Evolutionary conservation across 306 rosid species (phyloP), one percentile per base, ranked within the genome.

Genomic region (Lotus japonicus): DNA sequence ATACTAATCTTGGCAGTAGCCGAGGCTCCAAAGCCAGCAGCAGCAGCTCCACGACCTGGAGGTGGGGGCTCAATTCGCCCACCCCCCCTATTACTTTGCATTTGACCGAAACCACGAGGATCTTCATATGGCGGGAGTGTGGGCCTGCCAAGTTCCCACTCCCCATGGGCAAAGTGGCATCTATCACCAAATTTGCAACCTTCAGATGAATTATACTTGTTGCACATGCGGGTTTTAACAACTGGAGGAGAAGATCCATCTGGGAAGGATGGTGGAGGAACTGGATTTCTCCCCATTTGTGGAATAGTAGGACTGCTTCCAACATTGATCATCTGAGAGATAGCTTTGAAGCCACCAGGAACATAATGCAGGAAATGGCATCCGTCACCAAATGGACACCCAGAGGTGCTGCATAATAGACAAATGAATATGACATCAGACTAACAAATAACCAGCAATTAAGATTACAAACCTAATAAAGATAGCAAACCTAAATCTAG

Each of bases 311-410:
- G 86, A 81, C 61, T 79, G 78, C 84, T 72, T 38, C 87, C 87
- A 31, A 73, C 78, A 75, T 75, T 79, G 62, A 82, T 79, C 85
- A 85, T 71, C 76, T 91, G 97, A 76, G 92, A 84, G 44, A 80
- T 89, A 9, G 86, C 77, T 80, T 91, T 88, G 77, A 83, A 19
- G 46, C 97, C 97, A 12, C 97, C 97, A 11, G 96, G 97, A 74
- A 91, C 96, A 50, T 85, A 85, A 69, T 91, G 97, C 81, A 82
- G 66, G 74, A 91, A 88, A 66, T 91, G 95, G 41, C 97, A 91
- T 45, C 86, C 92, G 77, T 91, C 97, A 12, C 97, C 97, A 80
- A 88, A 91, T 58, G 96, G 97, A 79, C 97, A 91, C 36, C 97
- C 97, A 63, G 97, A 88, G 61, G 97, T 88, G 79, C 97, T 88